phyloP scores from a whole-genome alignment of 768 basidiomycete species.

The Hirschioporus abietinus region DNA sequence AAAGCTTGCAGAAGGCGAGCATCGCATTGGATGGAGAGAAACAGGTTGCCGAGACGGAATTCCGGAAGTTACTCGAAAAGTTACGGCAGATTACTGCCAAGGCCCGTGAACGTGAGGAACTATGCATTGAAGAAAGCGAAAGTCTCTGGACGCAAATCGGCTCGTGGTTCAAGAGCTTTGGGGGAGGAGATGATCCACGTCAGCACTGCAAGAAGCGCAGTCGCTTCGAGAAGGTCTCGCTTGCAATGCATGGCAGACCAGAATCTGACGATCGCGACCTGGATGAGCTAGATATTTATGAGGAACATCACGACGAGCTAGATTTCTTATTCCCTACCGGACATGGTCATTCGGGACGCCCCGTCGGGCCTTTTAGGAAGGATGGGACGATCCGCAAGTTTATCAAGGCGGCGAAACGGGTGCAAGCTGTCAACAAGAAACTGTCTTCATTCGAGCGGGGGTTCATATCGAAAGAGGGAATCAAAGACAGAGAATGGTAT shows the following conservation, averaged over 20 bases:
- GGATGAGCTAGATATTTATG: neutral
- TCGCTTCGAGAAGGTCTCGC: neutral
- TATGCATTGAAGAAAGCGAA: neutral
- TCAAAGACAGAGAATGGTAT: slow-evolving; percentile 83
- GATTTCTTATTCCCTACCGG: neutral
- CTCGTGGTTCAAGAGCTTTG: neutral
- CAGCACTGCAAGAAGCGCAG: neutral
- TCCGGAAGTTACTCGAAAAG: neutral
- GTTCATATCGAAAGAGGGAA: slow-evolving; percentile 72
- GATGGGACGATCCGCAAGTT: slow-evolving; percentile 29
- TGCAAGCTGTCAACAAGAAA: slow-evolving; percentile 58
- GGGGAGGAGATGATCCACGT: neutral
- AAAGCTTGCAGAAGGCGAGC: neutral
- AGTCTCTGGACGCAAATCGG: neutral
- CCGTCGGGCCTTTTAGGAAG: neutral
- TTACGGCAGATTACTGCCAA: neutral
- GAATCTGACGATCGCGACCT: neutral
- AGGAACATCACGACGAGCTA: neutral
- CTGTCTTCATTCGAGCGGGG: slow-evolving; percentile 68
- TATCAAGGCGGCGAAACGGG: slow-evolving; percentile 52
- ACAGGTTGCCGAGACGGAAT: neutral
- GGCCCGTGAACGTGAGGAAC: neutral
- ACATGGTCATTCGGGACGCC: neutral
- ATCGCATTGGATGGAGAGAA: slow-evolving; percentile 3
- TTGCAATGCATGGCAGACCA: neutral